Base-by-base conservation (phyloP, 768 basidiomycete species). In the Termitomyces bulborhizus region DNA sequence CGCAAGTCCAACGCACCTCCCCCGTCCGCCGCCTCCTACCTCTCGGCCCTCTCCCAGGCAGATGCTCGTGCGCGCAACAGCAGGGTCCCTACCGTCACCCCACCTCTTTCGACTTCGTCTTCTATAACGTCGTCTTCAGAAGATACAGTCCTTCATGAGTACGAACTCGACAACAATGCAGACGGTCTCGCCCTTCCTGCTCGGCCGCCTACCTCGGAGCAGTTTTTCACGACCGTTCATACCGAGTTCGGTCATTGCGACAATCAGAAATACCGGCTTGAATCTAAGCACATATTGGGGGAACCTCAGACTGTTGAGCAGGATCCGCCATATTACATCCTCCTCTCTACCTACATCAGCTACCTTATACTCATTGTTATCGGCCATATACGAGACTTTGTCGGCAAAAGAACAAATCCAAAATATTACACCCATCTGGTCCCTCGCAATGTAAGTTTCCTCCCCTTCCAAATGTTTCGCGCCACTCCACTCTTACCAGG, bases 371-470 rank as follows among this genome's bases (percentile, higher is more conserved):
- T 98, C 54, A 96, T 98, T 61, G 78, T 83, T 60, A 72, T 99
- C 46, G 97, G 97, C 18, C 97, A 98, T 66, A 73, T 95, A 45
- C 85, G 96, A 53, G 97, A 99, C 71, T 99, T 98, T 67, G 72
- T 98, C 59, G 96, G 96, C 24, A 98, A 97, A 71, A 78, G 85
- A 43, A 76, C 97, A 52, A 70, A 78, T 55, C 80, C 87, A 4
- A 68, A 78, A 12, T 75, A 78, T 36, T 98, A 93, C 68, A 77
- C 76, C 51, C 92, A 97, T 71, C 75, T 99, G 54, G 84, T 92
- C 73, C 87, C 93, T 46, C 75, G 80, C 60, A 77, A 93, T 63
- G 95, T 96, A 66, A 71, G 93, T 45, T 49, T 58, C 51, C 24
- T 27, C 27, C 18, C 3, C 49, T 11, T 31, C 5, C 26, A 31